Evolutionary conservation across 768 basidiomycete genomes (phyloP).

Genomic region (Lactarius vividus): DNA sequence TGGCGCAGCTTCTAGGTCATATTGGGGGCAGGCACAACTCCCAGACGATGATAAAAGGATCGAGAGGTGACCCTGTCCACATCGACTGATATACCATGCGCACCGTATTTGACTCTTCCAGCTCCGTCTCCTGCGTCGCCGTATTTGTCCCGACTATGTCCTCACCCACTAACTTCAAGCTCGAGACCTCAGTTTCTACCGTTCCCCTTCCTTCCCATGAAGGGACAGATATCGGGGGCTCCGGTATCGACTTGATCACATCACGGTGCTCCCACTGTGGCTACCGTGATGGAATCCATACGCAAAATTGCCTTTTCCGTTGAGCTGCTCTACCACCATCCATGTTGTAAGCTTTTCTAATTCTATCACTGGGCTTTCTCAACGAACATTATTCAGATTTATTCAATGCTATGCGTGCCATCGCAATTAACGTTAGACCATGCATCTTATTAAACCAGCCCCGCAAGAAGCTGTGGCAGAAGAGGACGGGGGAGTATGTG

Average conservation of each 20-base stretch:
- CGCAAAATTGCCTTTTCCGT: constrained; percentile 58
- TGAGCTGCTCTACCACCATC: constrained; percentile 28
- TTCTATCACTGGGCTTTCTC: background rate
- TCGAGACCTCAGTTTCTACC: constrained; percentile 6
- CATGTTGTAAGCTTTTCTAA: background rate
- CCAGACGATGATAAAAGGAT: constrained; percentile 18
- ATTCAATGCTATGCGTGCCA: constrained; percentile 1
- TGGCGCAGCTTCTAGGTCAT: background rate
- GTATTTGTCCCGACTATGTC: constrained; percentile 13
- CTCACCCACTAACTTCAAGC: constrained; percentile 27
- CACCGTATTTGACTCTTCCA: background rate
- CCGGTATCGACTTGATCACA: constrained; percentile 46
- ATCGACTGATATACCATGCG: constrained; percentile 4
- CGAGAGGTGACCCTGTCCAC: background rate
- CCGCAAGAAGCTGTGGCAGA: background rate
- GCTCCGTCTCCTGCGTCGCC: constrained; percentile 5
- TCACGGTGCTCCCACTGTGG: constrained; percentile 71
- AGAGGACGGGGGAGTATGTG: background rate
- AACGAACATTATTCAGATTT: background rate
- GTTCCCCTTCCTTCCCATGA: constrained; percentile 21
- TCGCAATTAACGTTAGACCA: constrained; percentile 21
- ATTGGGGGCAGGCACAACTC: constrained; percentile 12
- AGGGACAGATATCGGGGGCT: constrained; percentile 31
- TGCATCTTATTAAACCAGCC: background rate
- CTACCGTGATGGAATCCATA: constrained; percentile 49